Conservation (phyloP, 768 basidiomycete species). For the Collybiopsis confluens region DNA sequence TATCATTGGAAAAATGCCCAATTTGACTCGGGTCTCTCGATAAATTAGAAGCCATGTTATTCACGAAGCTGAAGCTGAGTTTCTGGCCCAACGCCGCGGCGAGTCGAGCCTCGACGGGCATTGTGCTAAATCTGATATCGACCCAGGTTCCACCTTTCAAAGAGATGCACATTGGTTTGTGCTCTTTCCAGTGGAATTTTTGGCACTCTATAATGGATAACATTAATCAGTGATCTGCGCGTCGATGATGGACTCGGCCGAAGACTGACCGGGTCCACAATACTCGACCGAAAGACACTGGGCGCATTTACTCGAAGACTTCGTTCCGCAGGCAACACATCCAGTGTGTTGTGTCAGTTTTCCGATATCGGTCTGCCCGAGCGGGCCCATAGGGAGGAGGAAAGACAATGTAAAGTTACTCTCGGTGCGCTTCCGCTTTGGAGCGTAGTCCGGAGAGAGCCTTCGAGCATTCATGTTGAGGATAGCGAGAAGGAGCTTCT, state of each 20-base stretch:
- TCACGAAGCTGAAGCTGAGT: not conserved
- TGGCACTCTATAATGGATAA: conserved; percentile 20
- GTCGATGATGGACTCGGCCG: not conserved
- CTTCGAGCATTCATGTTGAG: conserved; percentile 7
- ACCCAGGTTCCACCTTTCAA: conserved; percentile 13
- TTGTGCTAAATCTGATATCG: conserved; percentile 1
- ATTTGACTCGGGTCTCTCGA: no score
- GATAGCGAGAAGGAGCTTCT: conserved; percentile 6
- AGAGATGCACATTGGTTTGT: conserved; percentile 22
- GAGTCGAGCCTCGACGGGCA: not conserved
- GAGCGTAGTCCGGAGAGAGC: conserved; percentile 4
- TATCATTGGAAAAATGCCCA: no score
- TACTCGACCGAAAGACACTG: conserved; percentile 10
- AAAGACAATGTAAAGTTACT: conserved; percentile 8
- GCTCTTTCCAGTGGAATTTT: conserved; percentile 21
- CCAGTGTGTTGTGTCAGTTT: conserved; percentile 8
- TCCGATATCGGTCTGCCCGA: conserved; percentile 8
- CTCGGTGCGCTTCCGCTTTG: not conserved
- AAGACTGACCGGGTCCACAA: conserved; percentile 9
- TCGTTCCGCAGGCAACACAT: conserved; percentile 10
- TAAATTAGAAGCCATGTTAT: not conserved
- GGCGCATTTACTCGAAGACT: conserved; percentile 11
- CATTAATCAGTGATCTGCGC: not conserved
- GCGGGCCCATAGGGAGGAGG: conserved; percentile 6
- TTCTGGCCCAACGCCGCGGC: not conserved